Conservation (phyloP, 1,139 yeast genomes). For the Candida albicans region DNA sequence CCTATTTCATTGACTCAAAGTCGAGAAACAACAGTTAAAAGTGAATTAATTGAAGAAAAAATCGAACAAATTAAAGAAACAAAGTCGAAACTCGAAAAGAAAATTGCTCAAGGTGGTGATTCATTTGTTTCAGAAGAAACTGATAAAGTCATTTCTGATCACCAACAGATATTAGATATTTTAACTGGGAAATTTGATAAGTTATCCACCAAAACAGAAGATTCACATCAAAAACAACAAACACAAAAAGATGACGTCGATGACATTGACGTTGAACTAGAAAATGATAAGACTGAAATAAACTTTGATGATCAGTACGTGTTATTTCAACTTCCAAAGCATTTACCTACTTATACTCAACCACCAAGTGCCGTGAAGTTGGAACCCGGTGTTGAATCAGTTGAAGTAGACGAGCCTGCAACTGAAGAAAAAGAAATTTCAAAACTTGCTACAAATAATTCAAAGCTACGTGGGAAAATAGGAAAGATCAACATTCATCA, state of each 20-base stretch:
- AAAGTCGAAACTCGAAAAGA: conserved; percentile 32
- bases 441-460: conserved; percentile 13
- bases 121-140: conserved; percentile 32
- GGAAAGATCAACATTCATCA: conserved; percentile 76
- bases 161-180: conserved; percentile 28
- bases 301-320: conserved; percentile 32
- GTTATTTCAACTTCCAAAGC: conserved; percentile 71
- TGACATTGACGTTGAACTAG: conserved; percentile 3
- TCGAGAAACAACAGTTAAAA: conserved; percentile 35
- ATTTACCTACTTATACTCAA: conserved; percentile 55
- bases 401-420: conserved; percentile 6
- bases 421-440: conserved; percentile 7
- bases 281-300: conserved; percentile 1
- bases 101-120: conserved; percentile 29
- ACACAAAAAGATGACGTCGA: conserved; percentile 5
- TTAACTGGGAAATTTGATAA: conserved; percentile 26
- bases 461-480: conserved; percentile 50
- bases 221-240: not conserved
- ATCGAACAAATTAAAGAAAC: conserved; percentile 28
- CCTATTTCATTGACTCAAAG: conserved; percentile 13
- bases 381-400: conserved; percentile 17
- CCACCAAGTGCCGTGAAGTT: conserved; percentile 14
- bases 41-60: conserved; percentile 29
- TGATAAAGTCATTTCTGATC: conserved; percentile 33
- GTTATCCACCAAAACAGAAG: conserved; percentile 18